Percentiles rank a stretch among this genome's conserved stretches.
phyloP scores from a whole-genome alignment of 192 early-diverging fungal genomes.

The Mortierella hygrophila region DNA sequence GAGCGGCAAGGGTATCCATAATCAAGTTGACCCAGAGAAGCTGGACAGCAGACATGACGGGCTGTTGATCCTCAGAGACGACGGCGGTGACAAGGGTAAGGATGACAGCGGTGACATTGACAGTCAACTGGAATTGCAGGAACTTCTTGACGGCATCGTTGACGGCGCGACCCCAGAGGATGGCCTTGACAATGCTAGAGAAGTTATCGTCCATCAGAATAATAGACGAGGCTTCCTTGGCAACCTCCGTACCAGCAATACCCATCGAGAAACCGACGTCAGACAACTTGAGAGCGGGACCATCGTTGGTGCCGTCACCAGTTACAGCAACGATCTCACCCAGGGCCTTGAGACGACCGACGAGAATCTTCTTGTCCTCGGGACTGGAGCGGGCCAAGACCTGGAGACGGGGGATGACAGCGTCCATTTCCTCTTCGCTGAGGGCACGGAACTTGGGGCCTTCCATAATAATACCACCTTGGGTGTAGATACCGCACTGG shows the following conservation, averaged over 20 bases:
- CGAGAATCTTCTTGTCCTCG: conserved; percentile 95
- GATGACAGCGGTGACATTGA: conserved; percentile 91
- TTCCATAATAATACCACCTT: conserved; percentile 93
- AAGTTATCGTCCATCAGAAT: conserved; percentile 99
- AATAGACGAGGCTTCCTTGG: conserved; percentile 97
- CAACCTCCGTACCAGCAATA: conserved; percentile 98
- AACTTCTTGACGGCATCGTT: conserved; percentile 98
- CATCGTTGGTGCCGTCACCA: conserved; percentile 99
- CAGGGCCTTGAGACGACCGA: conserved; percentile 86
- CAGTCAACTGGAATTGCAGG: conserved; percentile 97
- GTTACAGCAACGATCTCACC: conserved; percentile 98
- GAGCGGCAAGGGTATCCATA: conserved; percentile 98
- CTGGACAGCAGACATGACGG: conserved; percentile 94
- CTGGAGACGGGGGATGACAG: conserved; percentile 89
- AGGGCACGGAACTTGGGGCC: conserved; percentile 93
- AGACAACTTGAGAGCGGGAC: conserved; percentile 90
- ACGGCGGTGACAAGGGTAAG: conserved; percentile 84
- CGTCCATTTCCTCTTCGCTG: conserved; percentile 85
- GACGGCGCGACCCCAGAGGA: conserved; percentile 97
- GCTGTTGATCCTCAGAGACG: conserved; percentile 66
- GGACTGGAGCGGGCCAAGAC: conserved; percentile 95
- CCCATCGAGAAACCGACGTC: conserved; percentile 99
- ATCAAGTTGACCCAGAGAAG: conserved; percentile 99
- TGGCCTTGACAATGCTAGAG: conserved; percentile 93
- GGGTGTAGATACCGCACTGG: conserved; percentile 91